phyloP scores from a whole-genome alignment of 2,329 filamentous ascomycete genomes.

The Penicillium italicum region DNA sequence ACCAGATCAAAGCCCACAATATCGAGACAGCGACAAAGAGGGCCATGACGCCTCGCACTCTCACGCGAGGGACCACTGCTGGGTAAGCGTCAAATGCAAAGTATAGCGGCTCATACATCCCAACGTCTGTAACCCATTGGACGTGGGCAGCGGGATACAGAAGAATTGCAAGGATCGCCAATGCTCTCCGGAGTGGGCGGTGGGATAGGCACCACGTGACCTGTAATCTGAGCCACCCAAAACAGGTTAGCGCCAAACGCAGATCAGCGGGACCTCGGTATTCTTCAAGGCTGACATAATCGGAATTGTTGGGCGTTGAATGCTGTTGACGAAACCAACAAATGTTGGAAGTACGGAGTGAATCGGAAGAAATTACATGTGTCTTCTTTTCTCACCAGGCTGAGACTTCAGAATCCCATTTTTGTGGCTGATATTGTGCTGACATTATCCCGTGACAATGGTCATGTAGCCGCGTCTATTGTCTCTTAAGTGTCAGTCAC shows the following conservation, averaged over 20 bases:
- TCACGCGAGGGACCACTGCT: constrained; percentile 44
- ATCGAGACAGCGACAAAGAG: constrained; percentile 48
- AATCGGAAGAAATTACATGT: neutral
- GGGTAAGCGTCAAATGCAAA: constrained; percentile 47
- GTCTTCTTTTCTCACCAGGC: too few species aligned
- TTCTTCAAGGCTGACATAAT: constrained; percentile 17
- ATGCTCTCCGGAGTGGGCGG: constrained; percentile 4
- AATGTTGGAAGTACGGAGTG: neutral
- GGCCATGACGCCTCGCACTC: constrained; percentile 49
- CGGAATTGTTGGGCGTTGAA: constrained; percentile 22
- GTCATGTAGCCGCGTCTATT: constrained; percentile 14
- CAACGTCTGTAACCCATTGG: constrained; percentile 37
- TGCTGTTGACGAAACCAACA: constrained; percentile 6
- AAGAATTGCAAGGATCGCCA: constrained; percentile 2
- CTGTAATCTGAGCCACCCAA: neutral
- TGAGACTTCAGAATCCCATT: neutral
- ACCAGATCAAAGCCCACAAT: constrained; percentile 51
- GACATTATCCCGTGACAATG: constrained; percentile 8
- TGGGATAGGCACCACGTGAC: constrained; percentile 2
- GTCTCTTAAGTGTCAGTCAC: constrained; percentile 36
- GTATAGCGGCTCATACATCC: constrained; percentile 47
- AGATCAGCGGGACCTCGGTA: constrained; percentile 23
- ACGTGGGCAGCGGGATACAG: constrained; percentile 22
- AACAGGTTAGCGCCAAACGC: constrained; percentile 8
- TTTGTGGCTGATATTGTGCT: neutral